phyloP scores from a whole-genome alignment of 129 eudicot genomes.

The Scalesia atractyloides region DNA sequence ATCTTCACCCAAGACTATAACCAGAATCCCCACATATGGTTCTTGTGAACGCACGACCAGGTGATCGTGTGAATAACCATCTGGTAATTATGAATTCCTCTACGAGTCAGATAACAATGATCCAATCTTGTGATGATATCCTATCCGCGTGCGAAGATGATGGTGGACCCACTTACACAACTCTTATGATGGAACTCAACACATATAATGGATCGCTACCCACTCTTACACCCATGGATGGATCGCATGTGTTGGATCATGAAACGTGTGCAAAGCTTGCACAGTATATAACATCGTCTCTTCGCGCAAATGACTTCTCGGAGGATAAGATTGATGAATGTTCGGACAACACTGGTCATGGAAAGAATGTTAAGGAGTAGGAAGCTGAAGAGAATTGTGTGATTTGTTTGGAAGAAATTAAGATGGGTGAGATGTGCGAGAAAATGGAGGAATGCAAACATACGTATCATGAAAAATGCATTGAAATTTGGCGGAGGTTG shows the following conservation, averaged over 20 bases:
- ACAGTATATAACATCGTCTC: background rate
- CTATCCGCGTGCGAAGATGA: background rate
- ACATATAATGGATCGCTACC: background rate
- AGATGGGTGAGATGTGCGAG: background rate
- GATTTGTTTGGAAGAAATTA: background rate
- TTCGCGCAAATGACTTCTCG: background rate
- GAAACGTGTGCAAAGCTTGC: background rate
- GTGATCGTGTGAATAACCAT: background rate
- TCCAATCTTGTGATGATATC: background rate
- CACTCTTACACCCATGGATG: background rate
- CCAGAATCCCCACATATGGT: background rate
- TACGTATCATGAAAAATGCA: slow-evolving; percentile 12
- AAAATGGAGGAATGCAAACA: background rate
- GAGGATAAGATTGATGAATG: background rate
- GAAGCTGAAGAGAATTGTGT: slow-evolving; percentile 9
- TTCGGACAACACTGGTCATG: too few relatives aligned
- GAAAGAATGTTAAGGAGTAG: too few relatives aligned
- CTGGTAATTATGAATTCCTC: background rate
- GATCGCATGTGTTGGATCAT: background rate
- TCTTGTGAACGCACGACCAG: background rate
- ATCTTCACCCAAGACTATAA: background rate
- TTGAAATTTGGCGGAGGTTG: slow-evolving; percentile 1
- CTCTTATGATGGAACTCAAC: background rate
- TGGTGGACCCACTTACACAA: background rate
- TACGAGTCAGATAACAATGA: background rate